Evolutionary conservation across 495 filamentous ascomycete genomes (phyloP).

Genomic region (Sordaria brevicollis): DNA sequence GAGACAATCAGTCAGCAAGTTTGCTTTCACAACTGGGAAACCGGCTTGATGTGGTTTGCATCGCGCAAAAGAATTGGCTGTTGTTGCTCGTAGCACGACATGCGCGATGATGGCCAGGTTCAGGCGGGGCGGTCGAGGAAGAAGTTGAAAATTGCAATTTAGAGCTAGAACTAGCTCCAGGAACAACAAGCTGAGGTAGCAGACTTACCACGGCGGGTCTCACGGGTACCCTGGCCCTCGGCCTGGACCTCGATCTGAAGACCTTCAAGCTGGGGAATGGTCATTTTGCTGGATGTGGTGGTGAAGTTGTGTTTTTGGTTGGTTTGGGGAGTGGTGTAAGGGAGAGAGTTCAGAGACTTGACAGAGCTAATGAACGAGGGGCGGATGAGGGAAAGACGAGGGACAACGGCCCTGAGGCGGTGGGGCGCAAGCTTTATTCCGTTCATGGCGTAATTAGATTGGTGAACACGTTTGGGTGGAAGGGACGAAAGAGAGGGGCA

Average conservation of each 20-base stretch:
- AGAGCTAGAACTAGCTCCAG: background rate
- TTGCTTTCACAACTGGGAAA: background rate
- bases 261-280: conserved; percentile 18
- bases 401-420: background rate
- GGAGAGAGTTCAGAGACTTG: background rate
- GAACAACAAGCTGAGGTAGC: background rate
- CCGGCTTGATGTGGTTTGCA: background rate
- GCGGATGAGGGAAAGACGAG: background rate
- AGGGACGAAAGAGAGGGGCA: background rate
- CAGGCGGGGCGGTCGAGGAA: background rate
- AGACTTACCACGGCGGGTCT: conserved; percentile 21
- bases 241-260: conserved; percentile 16
- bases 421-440: background rate
- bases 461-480: background rate
- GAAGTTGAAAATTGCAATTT: background rate
- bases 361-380: conserved; percentile 2
- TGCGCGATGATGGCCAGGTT: background rate
- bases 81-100: background rate
- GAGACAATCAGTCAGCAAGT: background rate
- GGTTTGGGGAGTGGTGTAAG: background rate
- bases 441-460: background rate
- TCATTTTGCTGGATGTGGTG: conserved; percentile 15
- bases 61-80: background rate
- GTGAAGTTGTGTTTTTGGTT: background rate
- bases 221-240: conserved; percentile 14